Conservation (phyloP, 495 filamentous ascomycete genomes). For the Penicillium nucicola region DNA sequence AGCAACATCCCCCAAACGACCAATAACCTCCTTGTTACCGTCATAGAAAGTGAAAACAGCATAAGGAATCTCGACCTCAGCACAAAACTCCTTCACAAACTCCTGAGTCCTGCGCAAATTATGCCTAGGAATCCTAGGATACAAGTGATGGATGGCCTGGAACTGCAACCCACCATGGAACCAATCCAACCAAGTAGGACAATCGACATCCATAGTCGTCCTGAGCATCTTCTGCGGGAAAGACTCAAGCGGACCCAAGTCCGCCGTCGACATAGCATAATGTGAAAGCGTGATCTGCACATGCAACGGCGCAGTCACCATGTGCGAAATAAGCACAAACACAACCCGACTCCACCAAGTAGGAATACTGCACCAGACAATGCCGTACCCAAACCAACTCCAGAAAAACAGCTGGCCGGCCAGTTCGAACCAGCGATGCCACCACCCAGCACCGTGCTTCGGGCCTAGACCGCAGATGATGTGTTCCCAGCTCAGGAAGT, state of each 20-base stretch:
- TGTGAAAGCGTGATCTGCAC: constrained; percentile 92
- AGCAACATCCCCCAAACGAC: constrained; percentile 71
- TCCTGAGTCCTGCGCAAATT: constrained; percentile 78
- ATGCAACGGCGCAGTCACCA: constrained; percentile 77
- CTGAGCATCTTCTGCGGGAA: constrained; percentile 91
- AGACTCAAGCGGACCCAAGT: constrained; percentile 74
- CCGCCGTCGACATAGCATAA: constrained; percentile 87
- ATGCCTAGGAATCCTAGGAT: constrained; percentile 78
- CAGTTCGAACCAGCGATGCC: constrained; percentile 80
- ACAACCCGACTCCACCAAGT: constrained; percentile 59
- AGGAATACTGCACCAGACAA: constrained; percentile 70
- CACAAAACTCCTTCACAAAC: constrained; percentile 79
- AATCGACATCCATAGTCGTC: constrained; percentile 93
- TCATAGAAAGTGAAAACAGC: constrained; percentile 83
- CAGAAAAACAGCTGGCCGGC: constrained; percentile 77
- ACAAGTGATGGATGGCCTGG: constrained; percentile 86
- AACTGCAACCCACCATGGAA: constrained; percentile 90
- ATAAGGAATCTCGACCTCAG: constrained; percentile 82
- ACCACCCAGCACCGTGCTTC: constrained; percentile 70
- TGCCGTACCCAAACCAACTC: constrained; percentile 80
- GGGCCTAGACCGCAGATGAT: constrained; percentile 69
- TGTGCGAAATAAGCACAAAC: constrained; percentile 78
- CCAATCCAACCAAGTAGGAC: constrained; percentile 84
- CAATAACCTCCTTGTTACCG: constrained; percentile 81
- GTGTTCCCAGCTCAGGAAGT: constrained; percentile 71